Percentiles rank a stretch among this genome's conserved stretches.
phyloP scores from a whole-genome alignment of 805 yeast species.

The Saccharomycopsis sp. region DNA sequence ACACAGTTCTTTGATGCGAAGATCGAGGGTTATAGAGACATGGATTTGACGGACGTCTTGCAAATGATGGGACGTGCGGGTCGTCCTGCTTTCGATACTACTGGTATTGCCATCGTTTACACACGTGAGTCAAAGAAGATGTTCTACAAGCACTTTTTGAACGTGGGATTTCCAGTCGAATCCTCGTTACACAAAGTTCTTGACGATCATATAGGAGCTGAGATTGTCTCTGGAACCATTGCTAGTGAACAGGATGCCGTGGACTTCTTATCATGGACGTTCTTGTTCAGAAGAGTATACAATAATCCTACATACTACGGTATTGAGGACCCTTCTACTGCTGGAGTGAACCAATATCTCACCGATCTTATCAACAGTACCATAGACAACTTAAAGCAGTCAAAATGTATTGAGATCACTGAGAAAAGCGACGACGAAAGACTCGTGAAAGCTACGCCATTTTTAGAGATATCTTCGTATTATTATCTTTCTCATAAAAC shows the following conservation, averaged over 20 bases:
- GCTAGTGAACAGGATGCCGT: constrained; percentile 91
- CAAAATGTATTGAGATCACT: constrained; percentile 55
- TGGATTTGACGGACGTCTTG: constrained; percentile 93
- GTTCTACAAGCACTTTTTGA: constrained; percentile 79
- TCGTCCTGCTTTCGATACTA: constrained; percentile 90
- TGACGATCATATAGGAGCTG: constrained; percentile 93
- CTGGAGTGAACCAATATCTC: constrained; percentile 52
- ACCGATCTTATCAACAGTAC: constrained; percentile 64
- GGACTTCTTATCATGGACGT: constrained; percentile 95
- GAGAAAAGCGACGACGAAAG: constrained; percentile 35
- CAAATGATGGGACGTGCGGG: constrained; percentile 99
- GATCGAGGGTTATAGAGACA: constrained; percentile 88
- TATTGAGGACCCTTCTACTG: constrained; percentile 53
- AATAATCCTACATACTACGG: constrained; percentile 93
- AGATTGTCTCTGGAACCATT: constrained; percentile 89
- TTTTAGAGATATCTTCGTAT: constrained; percentile 77
- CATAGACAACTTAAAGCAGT: constrained; percentile 58
- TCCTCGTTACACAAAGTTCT: constrained; percentile 71
- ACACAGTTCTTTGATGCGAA: constrained; percentile 94
- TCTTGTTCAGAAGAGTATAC: constrained; percentile 87
- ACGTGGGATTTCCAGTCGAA: constrained; percentile 96
- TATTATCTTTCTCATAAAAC: constrained; percentile 92
- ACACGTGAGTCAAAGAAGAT: constrained; percentile 77
- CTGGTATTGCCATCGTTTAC: constrained; percentile 88
- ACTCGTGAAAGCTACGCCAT: constrained; percentile 62